These are phyloP conservation scores for Plasmodium adleri DNA, from an alignment of 169 alveolate genomes.

Conservation along the genomic window DNA sequence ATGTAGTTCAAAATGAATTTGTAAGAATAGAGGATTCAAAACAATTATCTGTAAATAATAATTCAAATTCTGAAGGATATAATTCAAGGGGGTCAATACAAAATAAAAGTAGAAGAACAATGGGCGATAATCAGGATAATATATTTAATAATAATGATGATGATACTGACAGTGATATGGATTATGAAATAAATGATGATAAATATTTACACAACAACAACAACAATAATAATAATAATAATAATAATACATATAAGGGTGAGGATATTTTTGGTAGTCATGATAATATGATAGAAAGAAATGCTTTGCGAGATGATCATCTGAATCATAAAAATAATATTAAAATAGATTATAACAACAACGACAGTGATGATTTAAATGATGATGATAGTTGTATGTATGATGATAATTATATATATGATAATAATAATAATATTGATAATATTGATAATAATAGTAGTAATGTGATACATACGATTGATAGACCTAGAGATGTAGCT, in stretches of 20 bases:
- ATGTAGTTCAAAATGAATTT: conserved; percentile 16
- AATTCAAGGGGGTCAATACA: not conserved
- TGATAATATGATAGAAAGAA: too few relatives aligned
- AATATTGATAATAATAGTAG: not conserved
- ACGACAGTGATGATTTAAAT: not conserved
- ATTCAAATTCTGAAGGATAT: not conserved
- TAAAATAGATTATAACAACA: not conserved
- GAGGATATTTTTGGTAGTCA: not conserved
- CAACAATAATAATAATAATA: not conserved
- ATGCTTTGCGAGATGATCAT: not conserved
- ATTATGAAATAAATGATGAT: not conserved
- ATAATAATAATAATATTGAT: not conserved
- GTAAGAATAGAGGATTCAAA: conserved; percentile 14
- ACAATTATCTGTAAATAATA: conserved; percentile 8
- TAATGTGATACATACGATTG: not conserved
- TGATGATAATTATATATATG: not conserved
- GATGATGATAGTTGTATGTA: not conserved
- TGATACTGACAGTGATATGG: not conserved
- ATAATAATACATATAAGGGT: not conserved
- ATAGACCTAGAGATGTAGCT: not conserved
- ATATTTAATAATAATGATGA: not conserved
- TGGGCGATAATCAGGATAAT: not conserved
- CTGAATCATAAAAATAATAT: not conserved
- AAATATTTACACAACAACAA: not conserved
- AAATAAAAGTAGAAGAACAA: not conserved